These are phyloP conservation scores for Coix lacrymajobi DNA, from an alignment of 176 grass and related monocot genomes.

Conservation along the genomic window DNA sequence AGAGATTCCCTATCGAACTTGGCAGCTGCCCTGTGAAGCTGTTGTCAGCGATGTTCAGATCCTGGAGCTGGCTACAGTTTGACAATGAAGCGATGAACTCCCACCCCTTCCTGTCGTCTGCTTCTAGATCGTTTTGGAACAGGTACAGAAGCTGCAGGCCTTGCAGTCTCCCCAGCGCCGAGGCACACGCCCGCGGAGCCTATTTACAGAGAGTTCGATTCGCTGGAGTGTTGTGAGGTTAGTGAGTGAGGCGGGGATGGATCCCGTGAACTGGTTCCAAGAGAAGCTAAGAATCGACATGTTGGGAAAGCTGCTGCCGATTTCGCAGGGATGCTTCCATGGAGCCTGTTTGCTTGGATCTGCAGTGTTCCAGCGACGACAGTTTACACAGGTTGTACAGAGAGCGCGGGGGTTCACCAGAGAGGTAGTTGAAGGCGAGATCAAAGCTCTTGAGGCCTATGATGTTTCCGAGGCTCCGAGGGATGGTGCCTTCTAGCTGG, in stretches of 20 bases:
- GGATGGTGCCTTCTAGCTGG: no score
- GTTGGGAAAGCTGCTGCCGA: neutral
- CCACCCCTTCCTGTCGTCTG: neutral
- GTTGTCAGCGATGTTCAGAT: neutral
- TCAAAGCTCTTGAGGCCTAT: no score
- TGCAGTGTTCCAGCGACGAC: neutral
- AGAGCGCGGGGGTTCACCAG: no score
- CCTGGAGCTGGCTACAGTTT: neutral
- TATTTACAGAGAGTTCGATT: neutral
- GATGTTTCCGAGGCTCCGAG: no score
- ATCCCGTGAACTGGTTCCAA: rapidly evolving
- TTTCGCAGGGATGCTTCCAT: neutral
- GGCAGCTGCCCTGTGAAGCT: neutral
- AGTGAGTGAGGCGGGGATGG: neutral
- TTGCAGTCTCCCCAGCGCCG: neutral
- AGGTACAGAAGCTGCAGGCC: neutral
- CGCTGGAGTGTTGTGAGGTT: neutral
- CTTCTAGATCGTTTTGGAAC: neutral
- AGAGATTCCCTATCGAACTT: neutral
- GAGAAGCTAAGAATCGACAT: rapidly evolving
- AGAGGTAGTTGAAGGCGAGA: no score
- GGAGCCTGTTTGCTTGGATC: neutral
- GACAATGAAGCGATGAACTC: neutral
- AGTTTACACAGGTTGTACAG: neutral
- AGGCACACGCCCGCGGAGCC: neutral